These are phyloP conservation scores for Starmerella asiatica DNA, from an alignment of 805 yeast genomes.

Conservation along the genomic window DNA sequence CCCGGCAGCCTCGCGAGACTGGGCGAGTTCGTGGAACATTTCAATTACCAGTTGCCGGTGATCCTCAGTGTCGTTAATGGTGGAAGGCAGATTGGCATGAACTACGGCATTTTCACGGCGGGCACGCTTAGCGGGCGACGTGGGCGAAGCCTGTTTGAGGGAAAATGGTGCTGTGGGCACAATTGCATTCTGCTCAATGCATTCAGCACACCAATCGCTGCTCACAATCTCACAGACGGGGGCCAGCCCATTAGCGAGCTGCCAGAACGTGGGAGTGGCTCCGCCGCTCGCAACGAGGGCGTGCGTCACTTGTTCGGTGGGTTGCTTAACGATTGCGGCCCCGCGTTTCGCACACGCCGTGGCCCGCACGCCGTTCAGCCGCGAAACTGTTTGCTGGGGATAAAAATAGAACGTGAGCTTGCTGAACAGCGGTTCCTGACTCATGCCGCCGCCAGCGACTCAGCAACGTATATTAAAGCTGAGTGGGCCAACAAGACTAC, in stretches of 20 bases:
- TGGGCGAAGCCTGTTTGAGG: background rate
- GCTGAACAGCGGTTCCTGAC: constrained; percentile 5
- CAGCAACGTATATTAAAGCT: too few species aligned
- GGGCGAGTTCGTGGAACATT: constrained; percentile 26
- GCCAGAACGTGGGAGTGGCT: constrained; percentile 2
- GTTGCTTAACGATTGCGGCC: constrained; percentile 14
- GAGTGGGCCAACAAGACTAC: too few species aligned
- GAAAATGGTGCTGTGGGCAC: constrained; percentile 8
- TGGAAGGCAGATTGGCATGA: background rate
- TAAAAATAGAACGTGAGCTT: constrained; percentile 11
- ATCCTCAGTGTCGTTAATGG: background rate
- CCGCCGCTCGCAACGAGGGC: constrained; percentile 18
- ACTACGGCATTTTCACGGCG: background rate
- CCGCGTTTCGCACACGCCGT: constrained; percentile 19
- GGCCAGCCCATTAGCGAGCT: background rate
- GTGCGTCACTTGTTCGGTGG: constrained; percentile 20
- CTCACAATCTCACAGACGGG: constrained; percentile 8
- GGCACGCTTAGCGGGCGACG: background rate
- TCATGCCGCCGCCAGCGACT: too few species aligned
- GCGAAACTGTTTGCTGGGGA: constrained; percentile 9
- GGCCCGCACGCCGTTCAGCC: constrained; percentile 13
- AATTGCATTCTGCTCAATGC: constrained; percentile 20
- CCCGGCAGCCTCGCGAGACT: constrained; percentile 26
- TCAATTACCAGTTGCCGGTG: constrained; percentile 26
- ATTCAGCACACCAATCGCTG: constrained; percentile 26